These are phyloP conservation scores for Aspergillus asperescens DNA, from an alignment of 495 filamentous ascomycete species.

Conservation along the genomic window DNA sequence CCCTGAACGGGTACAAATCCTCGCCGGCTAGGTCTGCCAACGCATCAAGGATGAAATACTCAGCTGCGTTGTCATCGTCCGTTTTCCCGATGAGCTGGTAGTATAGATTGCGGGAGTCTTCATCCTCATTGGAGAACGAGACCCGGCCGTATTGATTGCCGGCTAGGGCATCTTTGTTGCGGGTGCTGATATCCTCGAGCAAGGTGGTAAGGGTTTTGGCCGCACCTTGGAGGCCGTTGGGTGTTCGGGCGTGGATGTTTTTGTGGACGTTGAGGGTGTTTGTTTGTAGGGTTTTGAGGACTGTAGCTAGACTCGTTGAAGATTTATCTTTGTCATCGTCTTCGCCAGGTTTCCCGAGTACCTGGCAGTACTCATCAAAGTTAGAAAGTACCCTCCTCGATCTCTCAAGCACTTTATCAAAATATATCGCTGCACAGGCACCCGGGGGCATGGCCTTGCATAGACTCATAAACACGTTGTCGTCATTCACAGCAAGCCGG, in stretches of 20 bases:
- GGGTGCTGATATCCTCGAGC: conserved; percentile 38
- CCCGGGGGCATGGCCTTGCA: conserved; percentile 44
- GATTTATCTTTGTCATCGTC: conserved; percentile 13
- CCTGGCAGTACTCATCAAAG: conserved; percentile 42
- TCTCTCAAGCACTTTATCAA: conserved; percentile 40
- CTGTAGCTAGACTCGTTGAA: conserved; percentile 30
- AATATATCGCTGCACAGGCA: conserved; percentile 45
- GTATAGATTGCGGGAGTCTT: conserved; percentile 47
- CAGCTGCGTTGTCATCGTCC: conserved; percentile 31
- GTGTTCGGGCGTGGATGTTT: conserved; percentile 33
- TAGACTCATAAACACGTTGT: conserved; percentile 40
- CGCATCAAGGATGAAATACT: conserved; percentile 41
- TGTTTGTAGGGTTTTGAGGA: conserved; percentile 31
- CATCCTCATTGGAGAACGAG: conserved; percentile 39
- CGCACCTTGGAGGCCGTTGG: conserved; percentile 36
- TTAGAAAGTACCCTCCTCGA: conserved; percentile 32
- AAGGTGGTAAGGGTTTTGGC: conserved; percentile 39
- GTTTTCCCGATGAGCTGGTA: conserved; percentile 42
- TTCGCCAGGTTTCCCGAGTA: conserved; percentile 20
- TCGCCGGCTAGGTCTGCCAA: conserved; percentile 32
- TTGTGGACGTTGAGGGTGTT: conserved; percentile 33
- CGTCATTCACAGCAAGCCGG: conserved; percentile 45
- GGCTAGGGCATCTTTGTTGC: conserved; percentile 44
- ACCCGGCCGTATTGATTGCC: conserved; percentile 35
- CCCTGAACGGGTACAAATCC: conserved; percentile 30